Percentiles rank a stretch among this genome's conserved stretches.
Evolutionary conservation across 2,329 filamentous ascomycete genomes (phyloP).

Genomic region (Alternaria novae-zelandiae): DNA sequence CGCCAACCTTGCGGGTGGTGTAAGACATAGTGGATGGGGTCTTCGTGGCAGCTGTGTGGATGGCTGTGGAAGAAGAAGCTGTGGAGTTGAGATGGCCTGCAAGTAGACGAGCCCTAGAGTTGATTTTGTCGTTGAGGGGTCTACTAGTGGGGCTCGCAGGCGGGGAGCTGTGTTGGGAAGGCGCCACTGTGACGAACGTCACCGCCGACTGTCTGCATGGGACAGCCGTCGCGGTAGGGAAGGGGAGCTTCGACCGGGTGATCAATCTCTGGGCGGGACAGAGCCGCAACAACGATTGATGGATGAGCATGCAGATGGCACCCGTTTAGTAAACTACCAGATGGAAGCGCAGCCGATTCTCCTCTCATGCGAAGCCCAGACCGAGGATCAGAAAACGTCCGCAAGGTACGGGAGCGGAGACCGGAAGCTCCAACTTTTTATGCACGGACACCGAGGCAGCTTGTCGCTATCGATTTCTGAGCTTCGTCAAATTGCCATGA

Average conservation of each 20-base stretch:
- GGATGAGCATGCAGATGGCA: conserved; percentile 33
- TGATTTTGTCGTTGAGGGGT: conserved; percentile 49
- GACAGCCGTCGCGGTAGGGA: conserved; percentile 34
- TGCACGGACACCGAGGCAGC: conserved; percentile 17
- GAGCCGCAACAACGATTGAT: conserved; percentile 31
- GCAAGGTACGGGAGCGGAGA: conserved; percentile 5
- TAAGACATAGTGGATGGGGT: conserved; percentile 65
- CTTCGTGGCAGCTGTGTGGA: conserved; percentile 12
- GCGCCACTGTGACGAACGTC: conserved; percentile 50
- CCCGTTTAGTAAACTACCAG: conserved; percentile 23
- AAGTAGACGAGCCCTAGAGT: conserved; percentile 47
- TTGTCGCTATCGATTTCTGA: neutral
- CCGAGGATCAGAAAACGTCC: conserved; percentile 33
- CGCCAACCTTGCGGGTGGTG: conserved; percentile 83
- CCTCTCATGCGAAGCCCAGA: conserved; percentile 21
- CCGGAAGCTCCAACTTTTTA: conserved; percentile 6
- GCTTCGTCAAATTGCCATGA: neutral
- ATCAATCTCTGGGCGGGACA: conserved; percentile 26
- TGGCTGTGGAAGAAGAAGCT: conserved; percentile 24
- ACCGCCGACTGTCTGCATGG: conserved; percentile 44
- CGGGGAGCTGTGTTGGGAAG: conserved; percentile 42
- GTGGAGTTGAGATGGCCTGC: conserved; percentile 49
- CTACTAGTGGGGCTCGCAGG: conserved; percentile 46
- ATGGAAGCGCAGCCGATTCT: conserved; percentile 19
- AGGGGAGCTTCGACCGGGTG: conserved; percentile 23